Base-by-base conservation (phyloP, 2,329 filamentous ascomycete genomes). In the Penicillium sp. region DNA sequence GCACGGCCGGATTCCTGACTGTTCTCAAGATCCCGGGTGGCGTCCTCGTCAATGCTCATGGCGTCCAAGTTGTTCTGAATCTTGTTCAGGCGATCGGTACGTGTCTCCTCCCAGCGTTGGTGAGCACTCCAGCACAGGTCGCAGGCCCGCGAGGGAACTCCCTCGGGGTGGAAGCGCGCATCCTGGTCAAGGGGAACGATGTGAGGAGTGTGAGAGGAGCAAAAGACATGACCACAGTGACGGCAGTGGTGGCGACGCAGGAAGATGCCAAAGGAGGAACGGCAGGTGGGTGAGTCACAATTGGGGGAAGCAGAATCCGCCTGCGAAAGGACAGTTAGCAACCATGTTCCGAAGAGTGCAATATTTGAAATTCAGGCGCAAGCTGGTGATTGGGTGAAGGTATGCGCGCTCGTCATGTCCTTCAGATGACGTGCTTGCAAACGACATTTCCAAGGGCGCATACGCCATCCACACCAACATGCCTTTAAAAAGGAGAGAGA, bases 141-240 rank as follows among this genome's bases (percentile, higher is more conserved):
- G 71, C 86, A 88, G 23, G 84, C 81, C 43, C 84, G 81, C 50
- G 83, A 83, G 16, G 68, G 72, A 6, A 76, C 72, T 6, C 85
- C 86, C 19, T 85, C 75, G 0, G 85, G 83, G 63, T 88, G 85
- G 73, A 87, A 87, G 55, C 82, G 81, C 16, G 86, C 86, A 56
- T 85, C 78, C 72, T 88, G 86, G 66, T 88, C 85, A 16, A 88
- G 82, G 8, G 83, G 83, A 11, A 88, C 83, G 49, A 76, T 73
- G 67, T 82, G 78, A 46, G 79, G 76, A 50, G 82, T 83, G 74
- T 88, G 85, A 33, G 80, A 77, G 58, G 81, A 80, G 74, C 86
- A 88, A 69, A 87, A 88, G 66, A 88, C 82, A 65, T 86, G 82
- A 44, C 86, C 86, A 64, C 86, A 88, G 65, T 86, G 85, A 57